A percentile compares a stretch with the other conserved stretches of the same genome.
Evolutionary conservation across 2,329 filamentous ascomycete genomes (phyloP).

Genomic region (Fusarium burgessii): DNA sequence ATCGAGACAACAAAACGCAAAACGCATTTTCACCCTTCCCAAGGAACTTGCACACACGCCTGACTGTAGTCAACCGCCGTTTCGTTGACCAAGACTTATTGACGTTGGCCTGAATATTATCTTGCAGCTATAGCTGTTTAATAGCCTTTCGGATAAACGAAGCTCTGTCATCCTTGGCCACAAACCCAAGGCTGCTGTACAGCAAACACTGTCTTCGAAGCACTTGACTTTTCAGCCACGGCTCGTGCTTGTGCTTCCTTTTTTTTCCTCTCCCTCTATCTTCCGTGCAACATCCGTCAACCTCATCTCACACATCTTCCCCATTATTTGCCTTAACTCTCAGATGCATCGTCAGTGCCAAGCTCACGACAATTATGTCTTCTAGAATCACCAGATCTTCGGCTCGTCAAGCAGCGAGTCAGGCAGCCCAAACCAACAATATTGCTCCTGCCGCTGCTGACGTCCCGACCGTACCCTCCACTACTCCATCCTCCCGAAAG

Average conservation of each 20-base stretch:
- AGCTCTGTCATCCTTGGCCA: conserved; percentile 11
- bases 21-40: conserved; percentile 23
- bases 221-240: conserved; percentile 30
- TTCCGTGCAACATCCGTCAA: conserved; percentile 34
- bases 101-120: conserved; percentile 11
- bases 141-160: not conserved
- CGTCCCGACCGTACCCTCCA: conserved; percentile 56
- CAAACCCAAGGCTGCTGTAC: conserved; percentile 14
- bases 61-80: conserved; percentile 11
- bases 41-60: conserved; percentile 8
- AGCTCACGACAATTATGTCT: conserved; percentile 81
- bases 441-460: conserved; percentile 55
- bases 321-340: conserved; percentile 35
- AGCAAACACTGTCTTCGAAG: conserved; percentile 26
- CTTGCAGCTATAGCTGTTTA: not conserved
- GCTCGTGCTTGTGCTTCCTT: conserved; percentile 31
- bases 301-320: conserved; percentile 30
- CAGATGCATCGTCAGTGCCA: conserved; percentile 44
- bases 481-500: conserved; percentile 72
- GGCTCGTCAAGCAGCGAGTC: conserved; percentile 85
- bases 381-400: conserved; percentile 96
- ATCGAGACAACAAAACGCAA: conserved; percentile 28
- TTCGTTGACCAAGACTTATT: conserved; percentile 2
- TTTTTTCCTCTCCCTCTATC: conserved; percentile 29
- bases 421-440: conserved; percentile 61